These are phyloP conservation scores for Fusarium drepaniforme DNA, from an alignment of 2,329 filamentous ascomycete genomes.

Conservation along the genomic window DNA sequence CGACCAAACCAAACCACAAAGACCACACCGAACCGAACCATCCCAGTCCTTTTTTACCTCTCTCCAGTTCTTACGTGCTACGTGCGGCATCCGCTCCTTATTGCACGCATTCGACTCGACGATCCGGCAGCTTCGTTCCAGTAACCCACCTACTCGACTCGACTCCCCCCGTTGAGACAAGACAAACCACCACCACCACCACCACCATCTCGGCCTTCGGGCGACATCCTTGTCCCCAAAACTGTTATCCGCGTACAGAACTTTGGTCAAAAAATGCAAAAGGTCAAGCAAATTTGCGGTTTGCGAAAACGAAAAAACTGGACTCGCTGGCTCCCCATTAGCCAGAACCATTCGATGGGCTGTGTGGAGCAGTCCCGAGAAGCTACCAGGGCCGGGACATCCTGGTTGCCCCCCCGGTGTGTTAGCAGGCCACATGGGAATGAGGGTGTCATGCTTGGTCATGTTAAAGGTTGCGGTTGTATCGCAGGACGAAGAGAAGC, in stretches of 20 bases:
- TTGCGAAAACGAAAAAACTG: constrained; percentile 16
- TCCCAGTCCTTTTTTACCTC: constrained; percentile 19
- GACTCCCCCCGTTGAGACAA: constrained; percentile 20
- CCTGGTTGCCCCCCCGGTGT: background rate
- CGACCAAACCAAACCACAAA: constrained; percentile 1
- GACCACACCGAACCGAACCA: constrained; percentile 28
- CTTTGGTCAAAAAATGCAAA: background rate
- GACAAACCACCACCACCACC: background rate
- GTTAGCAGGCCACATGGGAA: constrained; percentile 13
- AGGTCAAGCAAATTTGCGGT: background rate
- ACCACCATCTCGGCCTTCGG: constrained; percentile 25
- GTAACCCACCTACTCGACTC: constrained; percentile 2
- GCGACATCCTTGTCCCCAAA: constrained; percentile 3
- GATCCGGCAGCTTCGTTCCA: constrained; percentile 22
- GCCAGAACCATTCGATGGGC: constrained; percentile 6
- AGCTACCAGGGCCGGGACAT: constrained; percentile 4
- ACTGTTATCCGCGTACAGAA: constrained; percentile 24
- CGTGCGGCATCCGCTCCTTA: constrained; percentile 29
- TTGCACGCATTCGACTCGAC: constrained; percentile 20
- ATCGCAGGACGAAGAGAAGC: background rate
- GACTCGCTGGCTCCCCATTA: constrained; percentile 20
- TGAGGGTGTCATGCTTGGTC: constrained; percentile 8
- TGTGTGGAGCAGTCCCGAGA: constrained; percentile 25
- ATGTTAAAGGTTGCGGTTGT: constrained; percentile 3
- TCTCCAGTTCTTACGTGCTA: constrained; percentile 1